phyloP scores from a whole-genome alignment of 2,329 filamentous ascomycete genomes.

The Fusarium dimerum region DNA sequence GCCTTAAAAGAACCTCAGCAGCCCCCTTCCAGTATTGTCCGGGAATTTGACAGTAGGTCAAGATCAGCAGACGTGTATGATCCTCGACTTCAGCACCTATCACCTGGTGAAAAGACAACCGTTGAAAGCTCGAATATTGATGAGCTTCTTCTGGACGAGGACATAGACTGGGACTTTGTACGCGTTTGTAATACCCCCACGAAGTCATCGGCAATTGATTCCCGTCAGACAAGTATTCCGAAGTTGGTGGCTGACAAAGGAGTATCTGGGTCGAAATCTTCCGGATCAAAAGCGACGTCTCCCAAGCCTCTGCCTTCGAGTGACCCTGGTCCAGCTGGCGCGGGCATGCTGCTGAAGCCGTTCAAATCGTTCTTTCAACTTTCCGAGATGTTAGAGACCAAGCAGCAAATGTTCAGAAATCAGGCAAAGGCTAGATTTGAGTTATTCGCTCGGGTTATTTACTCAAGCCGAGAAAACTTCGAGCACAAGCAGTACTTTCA shows the following conservation, averaged over 20 bases:
- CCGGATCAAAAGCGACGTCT: constrained; percentile 1
- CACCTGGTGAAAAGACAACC: constrained; percentile 19
- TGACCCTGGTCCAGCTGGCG: not conserved
- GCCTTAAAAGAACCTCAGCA: constrained; percentile 8
- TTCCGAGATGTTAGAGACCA: constrained; percentile 57
- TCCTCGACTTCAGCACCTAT: constrained; percentile 37
- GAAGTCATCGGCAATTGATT: not conserved
- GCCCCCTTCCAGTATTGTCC: constrained; percentile 35
- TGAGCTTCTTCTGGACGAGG: constrained; percentile 33
- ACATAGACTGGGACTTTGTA: constrained; percentile 44
- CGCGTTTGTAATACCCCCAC: constrained; percentile 7
- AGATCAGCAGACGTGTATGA: constrained; percentile 38
- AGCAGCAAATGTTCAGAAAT: constrained; percentile 33
- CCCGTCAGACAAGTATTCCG: constrained; percentile 1
- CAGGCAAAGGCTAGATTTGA: constrained; percentile 54
- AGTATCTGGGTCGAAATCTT: not conserved
- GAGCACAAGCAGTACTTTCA: constrained; percentile 60
- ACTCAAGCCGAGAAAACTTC: constrained; percentile 55
- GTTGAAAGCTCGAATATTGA: not conserved
- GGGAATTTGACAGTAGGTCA: constrained; percentile 35
- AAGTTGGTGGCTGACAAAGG: not conserved
- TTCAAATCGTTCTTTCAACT: constrained; percentile 61
- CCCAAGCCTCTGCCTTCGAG: not conserved
- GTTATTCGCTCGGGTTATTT: constrained; percentile 61
- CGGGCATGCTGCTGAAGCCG: constrained; percentile 11